phyloP scores from a whole-genome alignment of 768 basidiomycete species.

The Pleurotus tuoliensis region DNA sequence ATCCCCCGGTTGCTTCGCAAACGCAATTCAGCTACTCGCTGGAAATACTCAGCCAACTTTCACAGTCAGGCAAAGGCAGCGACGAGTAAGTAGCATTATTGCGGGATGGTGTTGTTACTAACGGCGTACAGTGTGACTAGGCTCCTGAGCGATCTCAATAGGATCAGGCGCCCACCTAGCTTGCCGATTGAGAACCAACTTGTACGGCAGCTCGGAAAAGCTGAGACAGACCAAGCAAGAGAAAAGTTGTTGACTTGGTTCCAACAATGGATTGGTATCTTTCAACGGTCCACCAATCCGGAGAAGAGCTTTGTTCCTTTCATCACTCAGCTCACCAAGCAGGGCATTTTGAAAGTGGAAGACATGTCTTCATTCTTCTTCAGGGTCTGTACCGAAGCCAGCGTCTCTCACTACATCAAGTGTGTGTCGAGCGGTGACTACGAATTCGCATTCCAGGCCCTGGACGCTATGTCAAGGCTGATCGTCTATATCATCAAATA shows the following conservation, averaged over 20 bases:
- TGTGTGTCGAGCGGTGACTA: slow-evolving; percentile 68
- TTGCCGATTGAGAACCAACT: slow-evolving; percentile 15
- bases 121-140: slow-evolving; percentile 48
- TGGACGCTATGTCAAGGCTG: slow-evolving; percentile 93
- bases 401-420: slow-evolving; percentile 84
- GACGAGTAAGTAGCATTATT: slow-evolving; percentile 62
- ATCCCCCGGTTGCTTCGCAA: slow-evolving; percentile 78
- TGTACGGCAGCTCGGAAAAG: slow-evolving; percentile 49
- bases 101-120: slow-evolving; percentile 8
- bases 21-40: slow-evolving; percentile 76
- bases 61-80: slow-evolving; percentile 71
- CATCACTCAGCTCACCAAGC: slow-evolving; percentile 95
- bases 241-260: slow-evolving; percentile 78
- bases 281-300: slow-evolving; percentile 84
- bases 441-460: slow-evolving; percentile 80
- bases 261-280: slow-evolving; percentile 95
- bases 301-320: slow-evolving; percentile 96
- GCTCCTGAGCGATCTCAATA: slow-evolving; percentile 81
- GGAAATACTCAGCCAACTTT: slow-evolving; percentile 74
- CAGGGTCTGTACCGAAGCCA: slow-evolving; percentile 93
- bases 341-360: slow-evolving; percentile 94
- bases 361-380: slow-evolving; percentile 98
- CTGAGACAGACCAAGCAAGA: slow-evolving; percentile 71
- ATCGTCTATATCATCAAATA: slow-evolving; percentile 99
- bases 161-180: slow-evolving; percentile 49